Percentiles rank a stretch among this genome's conserved stretches.
Evolutionary conservation across 1,139 yeast genomes (phyloP).

Genomic region (Meyerozyma athensensis): DNA sequence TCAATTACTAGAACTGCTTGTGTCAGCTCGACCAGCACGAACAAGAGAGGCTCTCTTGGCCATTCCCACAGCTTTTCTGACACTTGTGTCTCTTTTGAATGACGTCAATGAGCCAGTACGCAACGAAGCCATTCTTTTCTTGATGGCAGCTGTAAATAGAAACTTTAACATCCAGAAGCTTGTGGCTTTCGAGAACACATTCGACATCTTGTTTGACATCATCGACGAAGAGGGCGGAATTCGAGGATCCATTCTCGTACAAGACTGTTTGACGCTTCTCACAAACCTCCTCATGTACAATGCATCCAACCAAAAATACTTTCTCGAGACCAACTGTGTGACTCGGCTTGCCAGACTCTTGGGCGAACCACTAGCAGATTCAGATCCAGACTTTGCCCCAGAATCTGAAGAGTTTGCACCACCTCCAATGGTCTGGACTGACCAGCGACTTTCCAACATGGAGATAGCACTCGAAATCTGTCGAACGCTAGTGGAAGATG

Average conservation of each 20-base stretch:
- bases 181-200: conserved; percentile 92
- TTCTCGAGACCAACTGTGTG: conserved; percentile 79
- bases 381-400: conserved; percentile 17
- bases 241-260: conserved; percentile 84
- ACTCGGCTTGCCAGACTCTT: conserved; percentile 60
- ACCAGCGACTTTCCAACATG: conserved; percentile 65
- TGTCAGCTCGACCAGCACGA: conserved; percentile 68
- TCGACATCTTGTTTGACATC: conserved; percentile 72
- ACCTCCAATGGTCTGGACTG: conserved; percentile 60
- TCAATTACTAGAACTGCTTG: conserved; percentile 80
- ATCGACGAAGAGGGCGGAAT: conserved; percentile 87
- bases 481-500: conserved; percentile 68
- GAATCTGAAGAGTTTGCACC: conserved; percentile 6
- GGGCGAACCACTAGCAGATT: conserved; percentile 50
- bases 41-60: conserved; percentile 71
- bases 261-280: conserved; percentile 77
- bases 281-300: conserved; percentile 74
- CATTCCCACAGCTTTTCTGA: conserved; percentile 77
- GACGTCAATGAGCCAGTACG: conserved; percentile 85
- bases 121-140: conserved; percentile 78
- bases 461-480: conserved; percentile 68
- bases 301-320: conserved; percentile 85
- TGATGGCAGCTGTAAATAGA: conserved; percentile 77
- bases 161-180: conserved; percentile 86
- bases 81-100: conserved; percentile 62